Base-by-base conservation (phyloP, 139 green algal species). In the Astrephomene gubernaculifera region DNA sequence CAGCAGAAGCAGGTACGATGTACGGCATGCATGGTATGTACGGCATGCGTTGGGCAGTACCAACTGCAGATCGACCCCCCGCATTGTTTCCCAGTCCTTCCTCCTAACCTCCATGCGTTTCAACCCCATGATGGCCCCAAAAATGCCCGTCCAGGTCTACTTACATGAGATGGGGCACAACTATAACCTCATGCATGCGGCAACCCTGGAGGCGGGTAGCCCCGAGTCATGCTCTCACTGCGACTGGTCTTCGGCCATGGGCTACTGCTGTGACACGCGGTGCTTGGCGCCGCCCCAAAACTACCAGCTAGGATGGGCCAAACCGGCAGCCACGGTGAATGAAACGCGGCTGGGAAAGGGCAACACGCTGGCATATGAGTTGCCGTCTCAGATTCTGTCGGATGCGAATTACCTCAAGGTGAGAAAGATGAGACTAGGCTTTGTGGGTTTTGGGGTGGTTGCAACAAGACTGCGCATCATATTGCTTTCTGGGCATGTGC, bases 101-200 rank as follows among this genome's bases (percentile, higher is more conserved):
- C 12, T 57, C 49, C 49, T 17, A 57, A 12, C 49, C 49, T 12
- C 17, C 49, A 25, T 57, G 49, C 49, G 12, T 49, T 2, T 7
- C 8, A 3, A 71, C 9, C 8, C 1, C 8, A 70, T 27, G 63
- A 17, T 27, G 14, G 25, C 31, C 36, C 38, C 2, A 49, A 25
- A 36, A 25, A 1, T 24, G 25, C 9, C 68, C 12, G 24, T 2
- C 6, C 27, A 88, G 84, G 65, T 85, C 31, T 88, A 91, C 64
- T 39, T 91, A 57, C 87, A 91, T 63, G 87, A 91, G 83, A 84
- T 91, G 2, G 87, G 69, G 0, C 87, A 91, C 76, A 91, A 91
- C 76, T 91, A 88, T 49, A 71, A 69, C 39, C 70, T 91, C 22
- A 67, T 83, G 44, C 87, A 91, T 68, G 84, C 65, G 4, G n/a